phyloP scores from a whole-genome alignment of 192 early-diverging fungal species.

The Allomyces javanicus region DNA sequence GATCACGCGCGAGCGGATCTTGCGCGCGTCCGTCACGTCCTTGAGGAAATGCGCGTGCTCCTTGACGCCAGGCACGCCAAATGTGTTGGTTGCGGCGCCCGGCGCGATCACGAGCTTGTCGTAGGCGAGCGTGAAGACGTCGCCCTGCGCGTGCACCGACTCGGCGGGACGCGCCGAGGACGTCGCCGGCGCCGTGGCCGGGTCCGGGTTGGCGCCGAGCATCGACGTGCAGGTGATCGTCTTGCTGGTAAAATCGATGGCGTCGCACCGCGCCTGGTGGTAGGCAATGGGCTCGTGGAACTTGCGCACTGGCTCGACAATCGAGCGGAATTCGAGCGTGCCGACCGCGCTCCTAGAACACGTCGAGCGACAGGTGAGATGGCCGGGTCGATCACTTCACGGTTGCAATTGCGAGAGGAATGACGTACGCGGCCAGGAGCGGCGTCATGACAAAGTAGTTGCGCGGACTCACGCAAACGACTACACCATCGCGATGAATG shows the following conservation, averaged over 20 bases:
- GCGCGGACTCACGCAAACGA: conserved; percentile 10
- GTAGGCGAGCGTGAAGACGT: conserved; percentile 37
- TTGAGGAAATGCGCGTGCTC: conserved; percentile 71
- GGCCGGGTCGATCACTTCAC: not conserved
- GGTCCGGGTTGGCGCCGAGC: conserved; percentile 5
- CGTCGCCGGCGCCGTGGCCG: not conserved
- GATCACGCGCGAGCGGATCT: conserved; percentile 56
- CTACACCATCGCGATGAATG: not conserved
- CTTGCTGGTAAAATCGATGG: conserved; percentile 22
- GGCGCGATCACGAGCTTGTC: conserved; percentile 67
- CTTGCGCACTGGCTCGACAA: conserved; percentile 58
- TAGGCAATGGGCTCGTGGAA: conserved; percentile 35
- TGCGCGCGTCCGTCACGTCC: conserved; percentile 63
- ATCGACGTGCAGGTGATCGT: conserved; percentile 18
- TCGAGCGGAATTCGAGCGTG: conserved; percentile 68
- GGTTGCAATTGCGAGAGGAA: not conserved
- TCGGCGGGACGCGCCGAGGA: not conserved
- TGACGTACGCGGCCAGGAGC: conserved; percentile 35
- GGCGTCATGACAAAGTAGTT: conserved; percentile 81
- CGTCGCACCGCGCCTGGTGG: conserved; percentile 40
- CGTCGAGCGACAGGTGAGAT: not conserved
- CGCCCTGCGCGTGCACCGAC: conserved; percentile 1
- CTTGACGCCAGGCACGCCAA: conserved; percentile 62
- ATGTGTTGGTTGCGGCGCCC: conserved; percentile 65
- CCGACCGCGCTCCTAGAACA: conserved; percentile 50